Evolutionary conservation across 2,329 filamentous ascomycete genomes (phyloP).

Genomic region (Fonsecaea monophora): DNA sequence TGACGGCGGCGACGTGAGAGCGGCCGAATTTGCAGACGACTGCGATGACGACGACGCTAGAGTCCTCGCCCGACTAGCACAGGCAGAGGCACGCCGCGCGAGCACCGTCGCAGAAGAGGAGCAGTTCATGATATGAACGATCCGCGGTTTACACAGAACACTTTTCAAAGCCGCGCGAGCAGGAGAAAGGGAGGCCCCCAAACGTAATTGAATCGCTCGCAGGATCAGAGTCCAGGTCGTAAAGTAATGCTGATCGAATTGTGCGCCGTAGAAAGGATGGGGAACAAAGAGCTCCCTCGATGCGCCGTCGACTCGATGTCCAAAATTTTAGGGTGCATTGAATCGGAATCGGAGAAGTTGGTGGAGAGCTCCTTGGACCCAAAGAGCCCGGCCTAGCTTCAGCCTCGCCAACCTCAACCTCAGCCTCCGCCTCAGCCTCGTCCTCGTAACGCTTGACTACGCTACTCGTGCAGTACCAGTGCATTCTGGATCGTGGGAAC

Average conservation of each 20-base stretch:
- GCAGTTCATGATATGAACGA: background rate
- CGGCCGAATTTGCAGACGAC: background rate
- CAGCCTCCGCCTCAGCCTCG: background rate
- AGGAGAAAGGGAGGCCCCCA: no score
- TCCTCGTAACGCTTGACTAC: background rate
- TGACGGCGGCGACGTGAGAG: background rate
- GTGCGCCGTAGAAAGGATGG: background rate
- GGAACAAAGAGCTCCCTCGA: background rate
- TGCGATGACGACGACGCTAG: background rate
- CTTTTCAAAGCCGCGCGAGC: no score
- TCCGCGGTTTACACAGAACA: no score
- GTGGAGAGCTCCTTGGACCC: background rate
- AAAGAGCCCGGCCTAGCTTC: background rate
- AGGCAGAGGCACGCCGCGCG: slow-evolving; percentile 23
- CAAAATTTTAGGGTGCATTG: slow-evolving; percentile 21
- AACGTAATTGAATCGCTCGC: background rate
- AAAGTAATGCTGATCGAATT: background rate
- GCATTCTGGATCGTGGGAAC: no score
- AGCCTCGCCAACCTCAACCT: background rate
- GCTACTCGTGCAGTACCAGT: no score
- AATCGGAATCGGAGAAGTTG: background rate
- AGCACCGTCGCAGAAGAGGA: slow-evolving; percentile 25
- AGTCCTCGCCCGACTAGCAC: background rate
- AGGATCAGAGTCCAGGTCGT: background rate
- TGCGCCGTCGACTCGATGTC: background rate